Base-by-base conservation (phyloP, 2,329 filamentous ascomycete species). In the Epichloe festucae region DNA sequence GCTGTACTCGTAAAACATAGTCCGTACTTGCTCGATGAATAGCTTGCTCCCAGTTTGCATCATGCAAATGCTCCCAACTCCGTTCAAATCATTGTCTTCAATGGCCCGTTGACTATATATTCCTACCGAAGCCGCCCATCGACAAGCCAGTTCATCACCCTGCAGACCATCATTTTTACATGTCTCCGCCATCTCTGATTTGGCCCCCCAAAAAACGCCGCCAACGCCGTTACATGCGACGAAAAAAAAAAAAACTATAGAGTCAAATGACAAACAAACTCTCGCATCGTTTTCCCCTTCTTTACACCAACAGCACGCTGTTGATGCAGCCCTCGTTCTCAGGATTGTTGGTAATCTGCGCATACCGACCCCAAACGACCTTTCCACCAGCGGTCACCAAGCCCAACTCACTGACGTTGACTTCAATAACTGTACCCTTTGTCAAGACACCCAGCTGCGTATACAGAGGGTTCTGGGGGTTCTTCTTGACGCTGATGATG, bases 321-420 rank as follows among this genome's bases (percentile, higher is more conserved):
- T 74, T 74, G 53, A 73, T 64, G 55, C 71, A 73, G 19, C 70
- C 70, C 49, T 73, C 70, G 55, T 70, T 70, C 61, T 75, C 72
- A 3, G 70, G 70, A 58, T 72, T 73, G 62, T 76, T 77, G 5
- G 66, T 70, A 35, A 69, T 60, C 55, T 66, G 59, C 31, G 86
- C 87, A 71, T 84, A 93, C 58, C 87, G 77, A 59, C 88, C 89
- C 90, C 90, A 96, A 6, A 91, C 88, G 8, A 95, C 88, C 72
- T 96, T 96, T 56, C 93, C 93, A 56, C 82, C 84, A 2, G 90
- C 85, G 3, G 93, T 97, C 15, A 94, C 89, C 55, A 97, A 74
- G 56, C 93, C 93, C 56, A 97, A 70, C 67, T 98, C 93, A 52
- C 80, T 86, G 34, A 96, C 89, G 65, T 98, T 95, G 62, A 97